Percentiles rank a stretch among this genome's conserved stretches.
Evolutionary conservation across 331 rosid species (phyloP).

Genomic region (Rosa hybrid): DNA sequence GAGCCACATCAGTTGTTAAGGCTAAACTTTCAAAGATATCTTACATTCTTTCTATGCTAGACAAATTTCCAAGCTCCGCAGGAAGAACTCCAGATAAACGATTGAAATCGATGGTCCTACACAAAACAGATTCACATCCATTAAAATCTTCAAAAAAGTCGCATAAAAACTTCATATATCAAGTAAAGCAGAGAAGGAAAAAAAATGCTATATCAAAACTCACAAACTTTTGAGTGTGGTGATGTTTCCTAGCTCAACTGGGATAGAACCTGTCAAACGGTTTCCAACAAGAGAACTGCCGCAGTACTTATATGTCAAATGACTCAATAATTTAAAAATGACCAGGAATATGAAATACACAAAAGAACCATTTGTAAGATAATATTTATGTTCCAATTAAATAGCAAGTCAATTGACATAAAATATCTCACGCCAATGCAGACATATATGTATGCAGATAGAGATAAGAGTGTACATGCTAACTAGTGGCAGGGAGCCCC

Average conservation of each 20-base stretch:
- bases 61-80: conserved; percentile 58
- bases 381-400: neutral
- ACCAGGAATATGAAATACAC: neutral
- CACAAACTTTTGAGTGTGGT: conserved; percentile 41
- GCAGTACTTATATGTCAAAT: conserved; percentile 7
- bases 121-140: neutral
- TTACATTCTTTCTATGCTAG: conserved; percentile 54
- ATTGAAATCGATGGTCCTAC: conserved; percentile 61
- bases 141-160: neutral
- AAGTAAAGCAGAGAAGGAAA: neutral
- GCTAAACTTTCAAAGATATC: conserved; percentile 13
- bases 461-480: conserved; percentile 41
- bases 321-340: neutral
- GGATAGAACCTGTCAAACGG: conserved; percentile 5
- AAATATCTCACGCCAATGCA: neutral
- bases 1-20: neutral
- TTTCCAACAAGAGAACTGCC: conserved; percentile 2
- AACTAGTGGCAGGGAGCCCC: conserved; percentile 54
- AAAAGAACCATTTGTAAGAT: neutral
- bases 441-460: neutral
- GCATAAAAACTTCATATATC: neutral
- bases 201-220: conserved; percentile 24
- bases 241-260: conserved; percentile 1
- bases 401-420: neutral
- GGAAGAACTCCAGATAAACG: conserved; percentile 64